Base-by-base conservation (phyloP, 306 rosid species). In the Quercus wislizeni region DNA sequence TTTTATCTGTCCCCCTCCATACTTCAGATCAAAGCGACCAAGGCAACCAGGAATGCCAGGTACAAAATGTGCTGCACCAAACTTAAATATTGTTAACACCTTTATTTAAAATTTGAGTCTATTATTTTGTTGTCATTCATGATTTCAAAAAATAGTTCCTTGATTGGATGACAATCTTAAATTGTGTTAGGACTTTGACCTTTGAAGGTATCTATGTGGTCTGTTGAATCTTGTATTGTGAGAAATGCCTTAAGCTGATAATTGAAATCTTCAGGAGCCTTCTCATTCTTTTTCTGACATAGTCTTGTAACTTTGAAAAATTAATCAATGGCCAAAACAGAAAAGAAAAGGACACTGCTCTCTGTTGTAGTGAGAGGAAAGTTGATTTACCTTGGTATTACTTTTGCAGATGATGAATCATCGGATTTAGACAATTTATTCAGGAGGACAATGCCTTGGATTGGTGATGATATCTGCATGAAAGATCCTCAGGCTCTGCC, bases 31-130 rank as follows among this genome's bases (percentile, higher is more conserved):
- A 14, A 95, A 91, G 83, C 89, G 92, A 52, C 94, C 96, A 25
- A 89, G 96, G 85, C 97, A 91, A 85, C 94, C 90, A 0, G 99
- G 98, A 87, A 84, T 93, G 96, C 96, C 94, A 74, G 98, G 99
- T 93, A 88, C 61, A 62, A 43, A 35, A 72, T 62, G 65, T 21
- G 54, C 56, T 23, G 5, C 21, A 5, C 10, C 38, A 55, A 65
- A 25, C 23, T 75, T 73, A 62, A 17, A 23, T 52, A 54, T 68
- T 68, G 28, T 18, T n/a, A 35, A 18, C 17, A 35, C 21, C 12
- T 63, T 63, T 8, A 13, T 33, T 68, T 35, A 1, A 35, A 35
- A 68, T 68, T 35, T 3, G 3, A 14, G 14, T 5, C 18, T 55
- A 57, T 21, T n/a, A 5, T 52, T 18, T 11, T 67, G 25, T 73